A percentile compares a stretch with the other conserved stretches of the same genome.
Evolutionary conservation across 176 grass and related monocot species (phyloP).

Genomic region (Leersia perrieri): DNA sequence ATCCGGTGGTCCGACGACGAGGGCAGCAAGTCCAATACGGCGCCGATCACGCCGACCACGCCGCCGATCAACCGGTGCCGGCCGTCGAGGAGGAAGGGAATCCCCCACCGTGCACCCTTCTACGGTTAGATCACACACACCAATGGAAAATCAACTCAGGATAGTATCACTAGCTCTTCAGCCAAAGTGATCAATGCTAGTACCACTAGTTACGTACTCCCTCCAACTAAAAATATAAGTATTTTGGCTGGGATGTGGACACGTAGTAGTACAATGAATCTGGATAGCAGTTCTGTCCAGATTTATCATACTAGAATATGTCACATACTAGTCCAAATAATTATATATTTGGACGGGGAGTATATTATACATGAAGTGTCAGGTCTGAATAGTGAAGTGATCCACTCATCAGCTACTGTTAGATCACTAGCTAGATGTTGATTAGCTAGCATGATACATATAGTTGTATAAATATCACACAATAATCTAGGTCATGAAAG

Average conservation of each 20-base stretch:
- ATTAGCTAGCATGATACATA: conserved; percentile 36
- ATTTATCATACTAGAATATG: too few relatives aligned
- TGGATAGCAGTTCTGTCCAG: too few relatives aligned
- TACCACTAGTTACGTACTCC: too few relatives aligned
- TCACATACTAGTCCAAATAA: too few relatives aligned
- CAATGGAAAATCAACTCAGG: neutral
- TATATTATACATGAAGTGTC: conserved; percentile 1
- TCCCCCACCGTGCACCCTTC: conserved; percentile 58
- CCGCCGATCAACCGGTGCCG: conserved; percentile 57
- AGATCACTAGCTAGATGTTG: conserved; percentile 22
- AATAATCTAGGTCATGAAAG: conserved; percentile 29
- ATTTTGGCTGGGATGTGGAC: too few relatives aligned
- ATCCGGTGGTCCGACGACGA: conserved; percentile 55
- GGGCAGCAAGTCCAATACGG: conserved; percentile 41
- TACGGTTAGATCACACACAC: conserved; percentile 36
- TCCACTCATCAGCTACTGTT: conserved; percentile 19
- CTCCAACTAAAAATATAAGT: too few relatives aligned
- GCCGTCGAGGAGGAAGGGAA: conserved; percentile 60
- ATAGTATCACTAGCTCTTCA: conserved; percentile 5
- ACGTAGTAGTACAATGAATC: too few relatives aligned
- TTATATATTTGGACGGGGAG: too few relatives aligned
- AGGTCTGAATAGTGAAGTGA: conserved; percentile 28
- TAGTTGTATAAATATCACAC: conserved; percentile 29
- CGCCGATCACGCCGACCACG: conserved; percentile 39
- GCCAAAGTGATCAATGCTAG: neutral